Conservation (phyloP, 371 early-diverging fungal species). For the Mucor irregularis region DNA sequence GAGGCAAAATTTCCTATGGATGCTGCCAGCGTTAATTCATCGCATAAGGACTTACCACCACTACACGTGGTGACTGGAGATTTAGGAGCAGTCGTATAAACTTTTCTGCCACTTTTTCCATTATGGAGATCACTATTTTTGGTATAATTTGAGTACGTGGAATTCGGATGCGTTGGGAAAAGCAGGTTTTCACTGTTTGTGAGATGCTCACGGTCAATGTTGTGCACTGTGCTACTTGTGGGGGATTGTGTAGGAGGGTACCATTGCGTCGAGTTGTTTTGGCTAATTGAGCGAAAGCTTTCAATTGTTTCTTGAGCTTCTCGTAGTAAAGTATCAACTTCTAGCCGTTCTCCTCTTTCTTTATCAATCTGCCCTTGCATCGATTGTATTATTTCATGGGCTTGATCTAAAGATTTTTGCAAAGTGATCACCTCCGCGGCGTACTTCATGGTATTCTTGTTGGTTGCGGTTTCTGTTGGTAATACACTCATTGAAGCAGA, state of each 20-base stretch:
- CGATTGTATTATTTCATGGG: slow-evolving; percentile 1
- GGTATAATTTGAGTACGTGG: no score
- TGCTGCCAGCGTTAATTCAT: slow-evolving; percentile 2
- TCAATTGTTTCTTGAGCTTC: slow-evolving; percentile 21
- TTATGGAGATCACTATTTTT: no score
- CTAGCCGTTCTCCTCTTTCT: not conserved
- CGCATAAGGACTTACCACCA: slow-evolving; percentile 5
- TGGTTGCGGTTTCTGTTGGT: not conserved
- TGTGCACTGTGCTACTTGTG: no score
- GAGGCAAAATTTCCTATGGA: not conserved
- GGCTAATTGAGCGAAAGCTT: not conserved
- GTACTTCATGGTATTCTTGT: not conserved
- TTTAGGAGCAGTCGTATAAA: no score
- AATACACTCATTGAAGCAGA: no score
- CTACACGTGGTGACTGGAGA: no score
- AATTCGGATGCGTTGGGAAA: no score
- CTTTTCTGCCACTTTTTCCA: not conserved
- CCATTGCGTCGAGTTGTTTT: no score
- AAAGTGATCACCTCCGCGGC: not conserved
- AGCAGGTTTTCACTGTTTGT: no score
- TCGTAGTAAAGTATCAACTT: slow-evolving; percentile 3
- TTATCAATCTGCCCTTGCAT: slow-evolving; percentile 7
- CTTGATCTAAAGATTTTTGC: slow-evolving; percentile 4
- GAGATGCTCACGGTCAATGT: no score
- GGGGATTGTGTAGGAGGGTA: not conserved